Percentiles rank a stretch among this genome's conserved stretches.
These are phyloP conservation scores for Saturnispora saitoi DNA, from an alignment of 805 yeast genomes.

Conservation along the genomic window DNA sequence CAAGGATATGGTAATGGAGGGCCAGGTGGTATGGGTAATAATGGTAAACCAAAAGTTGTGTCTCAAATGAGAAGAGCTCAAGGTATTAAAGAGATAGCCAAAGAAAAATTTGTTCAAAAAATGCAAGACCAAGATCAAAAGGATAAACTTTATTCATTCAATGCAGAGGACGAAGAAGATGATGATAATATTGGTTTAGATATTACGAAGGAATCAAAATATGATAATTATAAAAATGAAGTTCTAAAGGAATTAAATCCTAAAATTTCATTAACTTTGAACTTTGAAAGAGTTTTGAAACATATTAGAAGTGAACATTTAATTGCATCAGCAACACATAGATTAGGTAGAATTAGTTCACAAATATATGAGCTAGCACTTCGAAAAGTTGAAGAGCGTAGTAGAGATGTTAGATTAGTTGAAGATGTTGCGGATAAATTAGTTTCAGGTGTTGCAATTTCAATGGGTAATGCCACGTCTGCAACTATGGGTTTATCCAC, in stretches of 20 bases:
- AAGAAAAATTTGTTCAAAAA: conserved; percentile 20
- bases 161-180: conserved; percentile 4
- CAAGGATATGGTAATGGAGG: not conserved
- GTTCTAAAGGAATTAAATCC: conserved; percentile 37
- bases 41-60: conserved; percentile 18
- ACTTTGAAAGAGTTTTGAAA: conserved; percentile 59
- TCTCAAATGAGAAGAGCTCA: conserved; percentile 49
- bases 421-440: conserved; percentile 19
- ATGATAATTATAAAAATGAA: not conserved
- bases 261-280: conserved; percentile 47
- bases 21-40: conserved; percentile 4
- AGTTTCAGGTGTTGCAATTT: conserved; percentile 25
- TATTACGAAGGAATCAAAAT: not conserved
- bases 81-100: conserved; percentile 55
- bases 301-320: conserved; percentile 57
- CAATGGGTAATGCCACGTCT: conserved; percentile 11
- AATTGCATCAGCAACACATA: conserved; percentile 50
- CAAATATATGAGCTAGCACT: conserved; percentile 55
- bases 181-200: conserved; percentile 5
- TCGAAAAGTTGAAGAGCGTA: conserved; percentile 45
- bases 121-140: conserved; percentile 4
- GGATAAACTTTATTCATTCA: not conserved
- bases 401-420: conserved; percentile 22
- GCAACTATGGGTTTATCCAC: conserved; percentile 13
- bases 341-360: conserved; percentile 64